Evolutionary conservation across 2,329 filamentous ascomycete genomes (phyloP).

Genomic region (Huntiella bhutanensis): DNA sequence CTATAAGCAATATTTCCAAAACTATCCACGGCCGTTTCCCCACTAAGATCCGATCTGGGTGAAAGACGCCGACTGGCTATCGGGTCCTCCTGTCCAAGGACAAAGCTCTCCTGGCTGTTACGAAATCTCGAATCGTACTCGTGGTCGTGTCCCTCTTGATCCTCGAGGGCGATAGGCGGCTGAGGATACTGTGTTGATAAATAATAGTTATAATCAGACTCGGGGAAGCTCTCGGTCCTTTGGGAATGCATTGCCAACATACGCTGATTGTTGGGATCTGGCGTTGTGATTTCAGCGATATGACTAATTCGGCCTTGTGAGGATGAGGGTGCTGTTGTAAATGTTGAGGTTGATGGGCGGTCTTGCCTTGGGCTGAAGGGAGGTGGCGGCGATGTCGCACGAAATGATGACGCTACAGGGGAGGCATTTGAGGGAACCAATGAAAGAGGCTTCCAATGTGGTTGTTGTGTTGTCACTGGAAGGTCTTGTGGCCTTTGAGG

Average conservation of each 20-base stretch:
- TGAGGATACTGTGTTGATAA: neutral
- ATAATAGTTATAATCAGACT: conserved; percentile 4
- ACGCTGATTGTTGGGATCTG: neutral
- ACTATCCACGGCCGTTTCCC: neutral
- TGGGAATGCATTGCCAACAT: neutral
- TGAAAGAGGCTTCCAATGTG: neutral
- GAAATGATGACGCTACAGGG: too few relatives aligned
- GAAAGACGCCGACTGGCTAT: conserved; percentile 8
- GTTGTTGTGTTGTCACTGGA: neutral
- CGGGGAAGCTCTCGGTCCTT: neutral
- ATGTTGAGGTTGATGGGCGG: neutral
- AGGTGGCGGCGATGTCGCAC: neutral
- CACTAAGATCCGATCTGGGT: neutral
- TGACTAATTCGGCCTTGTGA: neutral
- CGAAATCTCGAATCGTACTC: conserved; percentile 12
- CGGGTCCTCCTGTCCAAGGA: conserved; percentile 17
- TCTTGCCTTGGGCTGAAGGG: neutral
- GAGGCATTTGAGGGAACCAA: neutral
- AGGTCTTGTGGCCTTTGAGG: neutral
- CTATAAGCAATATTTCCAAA: neutral
- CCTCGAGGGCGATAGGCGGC: neutral
- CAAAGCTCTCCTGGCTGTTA: conserved; percentile 18
- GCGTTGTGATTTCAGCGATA: neutral
- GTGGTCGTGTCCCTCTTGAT: too few relatives aligned
- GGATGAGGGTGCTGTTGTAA: neutral